Base-by-base conservation (phyloP, 495 filamentous ascomycete species). In the Chaetomium fimeti region DNA sequence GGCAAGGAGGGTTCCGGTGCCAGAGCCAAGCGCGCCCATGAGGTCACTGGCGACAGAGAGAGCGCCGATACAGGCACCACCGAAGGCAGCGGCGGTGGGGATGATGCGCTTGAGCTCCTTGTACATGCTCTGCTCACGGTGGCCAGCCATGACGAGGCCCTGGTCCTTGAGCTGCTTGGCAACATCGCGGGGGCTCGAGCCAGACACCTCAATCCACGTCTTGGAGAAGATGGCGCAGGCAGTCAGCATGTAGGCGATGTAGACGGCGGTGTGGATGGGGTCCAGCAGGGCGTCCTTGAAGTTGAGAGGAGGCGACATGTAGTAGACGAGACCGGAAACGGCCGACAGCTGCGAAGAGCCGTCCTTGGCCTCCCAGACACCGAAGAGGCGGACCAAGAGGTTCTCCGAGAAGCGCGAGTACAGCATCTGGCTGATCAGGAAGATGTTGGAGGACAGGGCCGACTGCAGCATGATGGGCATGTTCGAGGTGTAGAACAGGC, bases 401-500 rank as follows among this genome's bases (percentile, higher is more conserved):
- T 99, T 98, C 76, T 99, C 95, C 15, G 91, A 91, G 84, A 99
- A 97, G 77, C 93, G 91, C 32, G 89, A 95, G 87, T 94, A 98
- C 70, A 99, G 85, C 94, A 98, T 97, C 83, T 99, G 95, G 75
- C 87, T 91, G 83, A 99, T 88, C 54, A 98, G 81, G 87, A 99
- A 99, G 81, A 99, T 87, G 84, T 99, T 98, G 83, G 95, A 97
- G 71, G 91, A 96, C 64, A 99, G 86, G 59, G 95, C 93, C 48
- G 92, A 96, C 82, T 98, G 95, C 68, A 99, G 85, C 95, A 99
- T 98, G 82, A 99, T 99, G 71, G 95, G 95, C 95, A 99, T 91
- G 85, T 91, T 91, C 71, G 87, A 90, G 69, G 89, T 92, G 78
- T 92, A 92, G 82, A 91, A 92, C 45, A 91, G 87, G 70, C 89